Percentiles rank a stretch among this genome's conserved stretches.
These are phyloP conservation scores for Nicotiana noctiflora DNA, from an alignment of 257 asterid genomes.

Conservation along the genomic window DNA sequence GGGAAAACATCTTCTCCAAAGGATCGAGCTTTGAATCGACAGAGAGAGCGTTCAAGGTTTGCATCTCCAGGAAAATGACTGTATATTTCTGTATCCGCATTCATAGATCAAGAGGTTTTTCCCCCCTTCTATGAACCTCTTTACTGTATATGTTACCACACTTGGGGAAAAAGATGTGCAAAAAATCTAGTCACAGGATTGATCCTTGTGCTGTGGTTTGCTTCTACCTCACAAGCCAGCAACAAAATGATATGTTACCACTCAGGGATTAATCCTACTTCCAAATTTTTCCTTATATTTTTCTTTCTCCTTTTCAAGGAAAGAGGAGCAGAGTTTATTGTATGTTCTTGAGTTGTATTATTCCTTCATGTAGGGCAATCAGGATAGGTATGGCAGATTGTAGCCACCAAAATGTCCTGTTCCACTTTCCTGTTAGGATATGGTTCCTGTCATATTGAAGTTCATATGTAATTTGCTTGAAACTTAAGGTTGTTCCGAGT, in stretches of 20 bases:
- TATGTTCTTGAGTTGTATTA: conserved; percentile 7
- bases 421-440: conserved; percentile 11
- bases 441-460: not conserved
- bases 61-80: conserved; percentile 37
- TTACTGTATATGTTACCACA: conserved; percentile 10
- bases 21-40: conserved; percentile 30
- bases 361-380: conserved; percentile 11
- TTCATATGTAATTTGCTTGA: not conserved
- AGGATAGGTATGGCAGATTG: conserved; percentile 16
- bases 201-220: conserved; percentile 6
- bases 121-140: conserved; percentile 6
- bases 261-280: not conserved
- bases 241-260: not conserved
- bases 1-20: conserved; percentile 40
- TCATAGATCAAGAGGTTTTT: conserved; percentile 12
- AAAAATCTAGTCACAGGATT: not conserved
- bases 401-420: conserved; percentile 14
- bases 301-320: not conserved
- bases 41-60: conserved; percentile 32
- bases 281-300: not conserved
- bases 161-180: not conserved
- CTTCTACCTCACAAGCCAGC: conserved; percentile 1
- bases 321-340: not conserved
- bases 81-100: not conserved
- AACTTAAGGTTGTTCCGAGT: not conserved